These are phyloP conservation scores for Nicotiana otophora DNA, from an alignment of 257 asterid species.

Conservation along the genomic window DNA sequence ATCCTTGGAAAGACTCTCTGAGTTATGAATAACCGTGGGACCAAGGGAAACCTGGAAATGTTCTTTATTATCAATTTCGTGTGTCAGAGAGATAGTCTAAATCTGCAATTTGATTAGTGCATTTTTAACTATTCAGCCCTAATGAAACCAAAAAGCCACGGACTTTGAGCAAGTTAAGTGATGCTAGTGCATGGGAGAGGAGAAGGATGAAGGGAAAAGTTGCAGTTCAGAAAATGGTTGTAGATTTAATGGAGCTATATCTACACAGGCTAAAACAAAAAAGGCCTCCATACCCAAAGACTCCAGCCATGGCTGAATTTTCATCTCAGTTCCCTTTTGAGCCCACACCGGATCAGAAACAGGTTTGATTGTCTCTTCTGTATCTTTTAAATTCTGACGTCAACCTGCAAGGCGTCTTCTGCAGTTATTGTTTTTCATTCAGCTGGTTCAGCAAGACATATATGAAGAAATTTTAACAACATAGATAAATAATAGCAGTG, in stretches of 20 bases:
- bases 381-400: background rate
- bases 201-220: slow-evolving; percentile 95
- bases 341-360: slow-evolving; percentile 90
- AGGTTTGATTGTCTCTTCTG: slow-evolving; percentile 34
- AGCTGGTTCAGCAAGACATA: slow-evolving; percentile 5
- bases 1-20: background rate
- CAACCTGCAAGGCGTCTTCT: background rate
- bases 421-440: background rate
- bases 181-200: slow-evolving; percentile 86
- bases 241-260: slow-evolving; percentile 93
- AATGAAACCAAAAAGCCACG: slow-evolving; percentile 76
- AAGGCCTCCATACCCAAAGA: slow-evolving; percentile 77
- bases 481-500: background rate
- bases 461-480: background rate
- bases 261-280: slow-evolving; percentile 89
- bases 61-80: background rate
- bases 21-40: background rate
- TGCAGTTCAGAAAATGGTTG: slow-evolving; percentile 97
- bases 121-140: slow-evolving; percentile 44
- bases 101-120: slow-evolving; percentile 12
- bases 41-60: slow-evolving; percentile 1
- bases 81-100: background rate
- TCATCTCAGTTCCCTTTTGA: slow-evolving; percentile 68
- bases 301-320: slow-evolving; percentile 56
- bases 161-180: slow-evolving; percentile 79